Base-by-base conservation (phyloP, 768 basidiomycete genomes). In the Lentinula detonsa region DNA sequence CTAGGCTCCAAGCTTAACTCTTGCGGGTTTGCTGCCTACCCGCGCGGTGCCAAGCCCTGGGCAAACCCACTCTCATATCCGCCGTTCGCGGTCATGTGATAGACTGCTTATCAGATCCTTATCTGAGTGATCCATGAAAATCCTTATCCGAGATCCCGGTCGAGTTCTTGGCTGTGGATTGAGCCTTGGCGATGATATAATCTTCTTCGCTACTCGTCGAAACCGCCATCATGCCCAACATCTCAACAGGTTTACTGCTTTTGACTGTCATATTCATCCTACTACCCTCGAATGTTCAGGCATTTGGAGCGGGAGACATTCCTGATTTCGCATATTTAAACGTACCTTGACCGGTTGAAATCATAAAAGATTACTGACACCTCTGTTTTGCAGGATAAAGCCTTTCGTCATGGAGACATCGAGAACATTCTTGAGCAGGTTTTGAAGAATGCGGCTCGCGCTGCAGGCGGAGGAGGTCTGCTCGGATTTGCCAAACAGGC, bases 381-480 rank as follows among this genome's bases (percentile, higher is more conserved):
- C 37, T n/a, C 18, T 48, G 7, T 48, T 10, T 45, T 13, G 23
- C 31, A 58, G 57, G 84, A 84, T 70, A 89, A 87, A 70, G 88
- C 88, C 0, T 91, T 86, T 72, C 77, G 87, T 55, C 88, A 90
- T 76, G 87, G 88, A 13, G 89, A 91, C 67, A 89, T 90, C 53
- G 88, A 90, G 73, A 82, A 83, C 66, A 78, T 87, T 63, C 79
- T 90, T 31, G 78, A 80, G 39, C 78, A 76, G n/a, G 72, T 87
- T 5, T 78, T 79, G 56, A 88, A 88, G 68, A 75, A 77, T 42
- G 82, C 77, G 9, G 82, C 83, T 15, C 73, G 75, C 59, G 73
- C 71, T 31, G 76, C 75, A 11, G 74, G 73, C 11, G 79, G 79
- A 13, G 78, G 75, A 35, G 75, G 84, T 40, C 72, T 87, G 59